Evolutionary conservation across 2,329 filamentous ascomycete species (phyloP).

Genomic region (Neospermospora avenae): DNA sequence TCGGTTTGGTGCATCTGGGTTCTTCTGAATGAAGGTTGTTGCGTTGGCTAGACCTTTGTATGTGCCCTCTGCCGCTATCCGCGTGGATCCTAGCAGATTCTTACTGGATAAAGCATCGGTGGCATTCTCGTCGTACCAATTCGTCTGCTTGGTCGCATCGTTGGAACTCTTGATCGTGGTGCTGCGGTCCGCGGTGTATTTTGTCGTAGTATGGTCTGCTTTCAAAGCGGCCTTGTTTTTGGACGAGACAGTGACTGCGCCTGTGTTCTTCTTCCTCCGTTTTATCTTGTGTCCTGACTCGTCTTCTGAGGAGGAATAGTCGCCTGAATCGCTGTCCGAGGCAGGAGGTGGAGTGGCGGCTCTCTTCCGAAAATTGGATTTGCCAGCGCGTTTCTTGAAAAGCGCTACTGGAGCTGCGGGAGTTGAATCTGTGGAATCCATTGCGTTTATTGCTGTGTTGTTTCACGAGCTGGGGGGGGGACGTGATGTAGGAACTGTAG

Average conservation of each 20-base stretch:
- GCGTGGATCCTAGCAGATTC: conserved; percentile 57
- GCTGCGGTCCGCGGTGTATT: conserved; percentile 59
- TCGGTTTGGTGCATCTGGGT: conserved; percentile 66
- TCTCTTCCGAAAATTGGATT: conserved; percentile 76
- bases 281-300: conserved; percentile 76
- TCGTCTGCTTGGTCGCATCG: conserved; percentile 83
- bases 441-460: neutral
- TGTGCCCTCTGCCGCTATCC: conserved; percentile 56
- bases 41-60: conserved; percentile 76
- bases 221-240: conserved; percentile 40
- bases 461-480: neutral
- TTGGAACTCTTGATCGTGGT: conserved; percentile 64
- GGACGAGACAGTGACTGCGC: conserved; percentile 63
- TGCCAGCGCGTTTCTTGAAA: conserved; percentile 84
- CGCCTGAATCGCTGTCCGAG: conserved; percentile 53
- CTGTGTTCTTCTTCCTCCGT: conserved; percentile 67
- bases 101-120: conserved; percentile 39
- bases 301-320: conserved; percentile 72
- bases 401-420: conserved; percentile 47
- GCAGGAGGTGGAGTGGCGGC: conserved; percentile 73
- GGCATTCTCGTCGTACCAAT: conserved; percentile 82
- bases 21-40: conserved; percentile 71
- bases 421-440: conserved; percentile 9
- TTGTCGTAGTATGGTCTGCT: conserved; percentile 48
- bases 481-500: neutral